These are phyloP conservation scores for Elongisporangium undulatum DNA, from an alignment of 352 stramenopile genomes.

Conservation along the genomic window DNA sequence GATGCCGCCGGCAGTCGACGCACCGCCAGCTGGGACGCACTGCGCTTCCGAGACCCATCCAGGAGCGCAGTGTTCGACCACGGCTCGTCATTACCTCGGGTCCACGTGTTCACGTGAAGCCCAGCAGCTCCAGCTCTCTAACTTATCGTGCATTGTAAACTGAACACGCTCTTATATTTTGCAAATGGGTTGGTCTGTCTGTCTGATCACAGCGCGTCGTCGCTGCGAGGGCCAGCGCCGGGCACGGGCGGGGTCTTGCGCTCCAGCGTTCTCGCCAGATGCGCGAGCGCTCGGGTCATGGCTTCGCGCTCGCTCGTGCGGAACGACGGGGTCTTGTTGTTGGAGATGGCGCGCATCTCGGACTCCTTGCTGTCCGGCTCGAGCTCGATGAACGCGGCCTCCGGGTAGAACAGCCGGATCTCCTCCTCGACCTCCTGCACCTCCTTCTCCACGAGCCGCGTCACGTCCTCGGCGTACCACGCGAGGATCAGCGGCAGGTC, in stretches of 20 bases:
- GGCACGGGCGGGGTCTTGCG: constrained; percentile 21
- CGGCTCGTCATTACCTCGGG: neutral
- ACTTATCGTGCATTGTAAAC: neutral
- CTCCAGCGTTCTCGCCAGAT: constrained; percentile 74
- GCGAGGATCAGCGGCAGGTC: constrained; percentile 93
- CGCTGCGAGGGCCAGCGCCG: neutral
- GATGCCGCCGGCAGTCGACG: constrained; percentile 1
- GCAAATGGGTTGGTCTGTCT: neutral
- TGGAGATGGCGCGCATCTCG: constrained; percentile 80
- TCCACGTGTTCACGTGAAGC: neutral
- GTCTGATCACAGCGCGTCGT: neutral
- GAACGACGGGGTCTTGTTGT: constrained; percentile 77
- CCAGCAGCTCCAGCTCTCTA: neutral
- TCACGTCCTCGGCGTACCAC: constrained; percentile 96
- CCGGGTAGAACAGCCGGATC: constrained; percentile 91
- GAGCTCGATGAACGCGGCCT: constrained; percentile 96
- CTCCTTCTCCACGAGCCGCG: constrained; percentile 94
- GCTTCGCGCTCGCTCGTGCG: constrained; percentile 83
- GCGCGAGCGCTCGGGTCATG: constrained; percentile 71
- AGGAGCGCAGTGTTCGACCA: neutral
- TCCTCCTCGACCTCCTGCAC: constrained; percentile 94
- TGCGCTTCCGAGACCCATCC: neutral
- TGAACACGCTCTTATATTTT: neutral
- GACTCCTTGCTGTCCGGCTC: constrained; percentile 93
- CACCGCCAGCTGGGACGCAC: constrained; percentile 4